A percentile compares a stretch with the other conserved stretches of the same genome.
Conservation (phyloP, 306 rosid species). For the Lupinus albus region DNA sequence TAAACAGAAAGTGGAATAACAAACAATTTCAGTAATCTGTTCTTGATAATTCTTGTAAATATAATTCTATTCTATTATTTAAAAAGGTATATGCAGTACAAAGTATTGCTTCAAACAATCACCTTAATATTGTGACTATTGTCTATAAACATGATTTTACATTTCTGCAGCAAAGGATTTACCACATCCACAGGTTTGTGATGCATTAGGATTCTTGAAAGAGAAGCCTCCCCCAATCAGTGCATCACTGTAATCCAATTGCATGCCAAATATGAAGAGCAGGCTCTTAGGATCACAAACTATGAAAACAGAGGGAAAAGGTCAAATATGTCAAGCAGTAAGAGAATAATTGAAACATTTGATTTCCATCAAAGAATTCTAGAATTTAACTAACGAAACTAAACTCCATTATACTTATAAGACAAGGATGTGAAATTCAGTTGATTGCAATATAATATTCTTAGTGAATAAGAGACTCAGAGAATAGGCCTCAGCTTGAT, state of each 20-base stretch:
- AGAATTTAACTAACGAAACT: background rate
- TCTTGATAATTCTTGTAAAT: conserved; percentile 12
- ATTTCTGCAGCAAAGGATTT: conserved; percentile 91
- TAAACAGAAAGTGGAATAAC: conserved; percentile 27
- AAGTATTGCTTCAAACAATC: conserved; percentile 35
- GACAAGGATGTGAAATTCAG: background rate
- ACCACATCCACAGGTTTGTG: conserved; percentile 98
- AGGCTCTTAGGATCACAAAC: conserved; percentile 98
- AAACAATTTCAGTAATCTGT: background rate
- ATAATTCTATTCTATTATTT: conserved; percentile 23
- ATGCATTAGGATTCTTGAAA: conserved; percentile 94
- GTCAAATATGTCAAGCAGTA: too few species aligned
- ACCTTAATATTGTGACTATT: conserved; percentile 28
- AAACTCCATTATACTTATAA: background rate
- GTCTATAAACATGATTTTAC: conserved; percentile 54
- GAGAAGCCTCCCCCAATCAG: conserved; percentile 96
- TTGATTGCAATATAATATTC: background rate
- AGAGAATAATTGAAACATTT: conserved; percentile 1
- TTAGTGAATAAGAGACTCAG: background rate
- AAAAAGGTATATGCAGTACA: conserved; percentile 23
- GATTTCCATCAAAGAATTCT: background rate
- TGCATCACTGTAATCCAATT: conserved; percentile 93
- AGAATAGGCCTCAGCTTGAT: background rate
- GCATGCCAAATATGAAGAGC: conserved; percentile 91
- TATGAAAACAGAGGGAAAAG: conserved; percentile 42